Evolutionary conservation across 257 asterid species (phyloP).

Genomic region (Forsythia suspensa): DNA sequence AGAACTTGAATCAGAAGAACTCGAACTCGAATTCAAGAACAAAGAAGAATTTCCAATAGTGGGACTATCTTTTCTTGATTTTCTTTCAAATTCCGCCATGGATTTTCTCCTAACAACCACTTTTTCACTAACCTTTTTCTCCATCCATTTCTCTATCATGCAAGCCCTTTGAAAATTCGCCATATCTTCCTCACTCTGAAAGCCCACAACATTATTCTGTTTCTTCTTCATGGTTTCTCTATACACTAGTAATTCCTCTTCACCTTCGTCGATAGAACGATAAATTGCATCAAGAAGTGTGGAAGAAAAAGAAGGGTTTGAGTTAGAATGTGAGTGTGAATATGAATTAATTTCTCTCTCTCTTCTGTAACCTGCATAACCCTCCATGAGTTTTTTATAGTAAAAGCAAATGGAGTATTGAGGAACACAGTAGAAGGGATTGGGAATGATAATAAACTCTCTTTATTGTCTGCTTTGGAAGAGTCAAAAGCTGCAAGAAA

Average conservation of each 20-base stretch:
- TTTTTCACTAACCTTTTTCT: slow-evolving; percentile 52
- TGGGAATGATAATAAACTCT: slow-evolving; percentile 21
- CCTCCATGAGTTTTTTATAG: background rate
- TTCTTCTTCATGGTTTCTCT: slow-evolving; percentile 46
- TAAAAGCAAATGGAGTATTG: background rate
- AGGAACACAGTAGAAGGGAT: background rate
- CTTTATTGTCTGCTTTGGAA: slow-evolving; percentile 51
- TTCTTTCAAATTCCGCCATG: slow-evolving; percentile 45
- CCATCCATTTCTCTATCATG: slow-evolving; percentile 93
- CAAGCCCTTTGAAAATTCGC: slow-evolving; percentile 62
- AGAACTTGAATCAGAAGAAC: slow-evolving; percentile 66
- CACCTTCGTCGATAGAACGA: slow-evolving; percentile 52
- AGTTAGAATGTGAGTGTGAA: slow-evolving; percentile 8
- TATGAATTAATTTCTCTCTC: background rate
- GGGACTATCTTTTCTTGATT: slow-evolving; percentile 28
- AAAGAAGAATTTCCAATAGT: slow-evolving; percentile 22
- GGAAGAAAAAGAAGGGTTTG: slow-evolving; percentile 62
- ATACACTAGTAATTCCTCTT: slow-evolving; percentile 12
- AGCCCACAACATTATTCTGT: slow-evolving; percentile 23
- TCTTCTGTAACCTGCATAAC: background rate
- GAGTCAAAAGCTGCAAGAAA: slow-evolving; percentile 59
- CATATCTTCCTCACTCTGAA: slow-evolving; percentile 46
- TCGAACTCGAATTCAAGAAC: slow-evolving; percentile 59
- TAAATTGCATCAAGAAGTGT: slow-evolving; percentile 61
- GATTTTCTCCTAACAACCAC: slow-evolving; percentile 48